Evolutionary conservation across 192 early-diverging fungal genomes (phyloP), one percentile per base, ranked within the genome.

Genomic region (Mortierella hygrophila): DNA sequence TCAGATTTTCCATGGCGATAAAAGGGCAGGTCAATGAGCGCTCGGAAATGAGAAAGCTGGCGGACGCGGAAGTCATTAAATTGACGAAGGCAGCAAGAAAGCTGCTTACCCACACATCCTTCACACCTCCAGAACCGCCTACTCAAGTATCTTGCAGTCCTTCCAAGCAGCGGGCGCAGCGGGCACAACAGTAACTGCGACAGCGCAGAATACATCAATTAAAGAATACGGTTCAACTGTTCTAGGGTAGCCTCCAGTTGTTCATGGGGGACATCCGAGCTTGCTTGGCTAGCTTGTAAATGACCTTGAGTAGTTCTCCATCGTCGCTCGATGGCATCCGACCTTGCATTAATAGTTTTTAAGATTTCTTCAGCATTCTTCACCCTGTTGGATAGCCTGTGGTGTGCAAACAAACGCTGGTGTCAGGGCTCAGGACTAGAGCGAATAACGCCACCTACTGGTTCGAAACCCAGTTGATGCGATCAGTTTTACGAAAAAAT

Each of bases 51-150:
- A 65, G 73, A 81, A 81, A 65, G 68, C 72, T 81, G 47, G 20
- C 13, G 11, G 73, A 81, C 26, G 42, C n/a, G 42, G 65, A 75
- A 49, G 70, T 70, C 44, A 55, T 81, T 42, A 75, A 81, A 57
- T 73, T 81, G 47, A 54, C 79, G 1, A 81, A 69, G 73, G 79
- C 72, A 35, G 73, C 73, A 29, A 74, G 70, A 75, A 81, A 70
- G 79, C 20, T 75, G 47, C 72, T 81, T 74, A 54, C 68, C 47
- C 73, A 40, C 40, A 75, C 79, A 1, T 37, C 79, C n/a, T 46
- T 75, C 47, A 74, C 79, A 23, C 65, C 79, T 16, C 35, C 72
- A 54, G 70, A 72, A 57, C 70, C n/a, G 26, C 46, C 54, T 55
- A 3, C 54, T 20, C 54, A 23, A 23, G 54, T 55, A 72, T 38